These are phyloP conservation scores for Ophiostoma ulmi DNA, from an alignment of 2,329 filamentous ascomycete genomes.

Conservation along the genomic window DNA sequence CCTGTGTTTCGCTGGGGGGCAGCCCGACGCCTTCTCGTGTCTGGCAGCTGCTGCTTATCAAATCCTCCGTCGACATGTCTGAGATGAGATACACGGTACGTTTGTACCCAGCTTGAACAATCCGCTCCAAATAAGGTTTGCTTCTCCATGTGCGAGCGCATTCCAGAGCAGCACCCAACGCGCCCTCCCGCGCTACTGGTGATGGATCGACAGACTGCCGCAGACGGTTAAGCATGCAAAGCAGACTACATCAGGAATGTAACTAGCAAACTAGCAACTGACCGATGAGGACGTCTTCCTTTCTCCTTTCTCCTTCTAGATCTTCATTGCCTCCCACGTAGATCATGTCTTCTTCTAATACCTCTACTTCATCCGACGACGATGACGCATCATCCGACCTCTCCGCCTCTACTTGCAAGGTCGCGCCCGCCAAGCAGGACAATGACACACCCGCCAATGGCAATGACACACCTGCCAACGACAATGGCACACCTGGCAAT, in stretches of 20 bases:
- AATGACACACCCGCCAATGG: too few relatives aligned
- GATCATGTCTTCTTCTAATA: slow-evolving; percentile 28
- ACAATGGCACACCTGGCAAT: background rate
- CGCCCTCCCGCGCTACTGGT: background rate
- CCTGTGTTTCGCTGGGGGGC: slow-evolving; percentile 10
- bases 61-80: slow-evolving; percentile 5
- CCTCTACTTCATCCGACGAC: slow-evolving; percentile 26
- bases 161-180: background rate
- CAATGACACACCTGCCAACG: background rate
- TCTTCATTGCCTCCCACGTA: slow-evolving; percentile 16
- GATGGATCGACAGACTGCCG: background rate
- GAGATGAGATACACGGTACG: background rate
- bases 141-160: background rate
- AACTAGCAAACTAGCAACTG: slow-evolving; percentile 20
- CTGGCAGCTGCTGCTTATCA: background rate
- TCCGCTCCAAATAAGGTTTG: background rate
- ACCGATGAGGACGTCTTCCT: background rate
- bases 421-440: slow-evolving; percentile 14
- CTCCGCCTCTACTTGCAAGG: slow-evolving; percentile 20
- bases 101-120: background rate
- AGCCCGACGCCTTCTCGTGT: background rate
- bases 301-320: background rate
- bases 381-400: slow-evolving; percentile 22
- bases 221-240: background rate
- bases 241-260: slow-evolving; percentile 15